A percentile compares a stretch with the other conserved stretches of the same genome.
Evolutionary conservation across 768 basidiomycete species (phyloP).

Genomic region (Amanita pseudoporphyria): DNA sequence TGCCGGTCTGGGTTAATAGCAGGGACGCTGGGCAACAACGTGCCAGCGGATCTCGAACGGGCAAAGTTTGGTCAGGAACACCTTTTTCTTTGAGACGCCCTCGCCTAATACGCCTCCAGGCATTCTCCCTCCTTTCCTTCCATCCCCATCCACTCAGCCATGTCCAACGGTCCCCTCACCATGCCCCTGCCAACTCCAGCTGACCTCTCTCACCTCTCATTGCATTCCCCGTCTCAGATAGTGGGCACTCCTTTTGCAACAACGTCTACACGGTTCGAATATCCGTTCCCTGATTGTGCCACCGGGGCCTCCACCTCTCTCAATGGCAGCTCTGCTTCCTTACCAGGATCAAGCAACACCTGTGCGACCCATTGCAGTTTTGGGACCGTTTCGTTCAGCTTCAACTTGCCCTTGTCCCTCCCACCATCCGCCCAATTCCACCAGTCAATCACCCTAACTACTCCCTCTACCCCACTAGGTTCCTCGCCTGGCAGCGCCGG

Average conservation of each 20-base stretch:
- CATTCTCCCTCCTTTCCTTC: neutral
- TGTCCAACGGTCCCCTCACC: neutral
- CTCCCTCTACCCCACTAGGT: neutral
- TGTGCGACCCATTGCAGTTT: neutral
- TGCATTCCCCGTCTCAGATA: conserved; percentile 14
- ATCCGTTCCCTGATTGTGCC: conserved; percentile 20
- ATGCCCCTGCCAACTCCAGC: neutral
- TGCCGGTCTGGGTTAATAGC: neutral
- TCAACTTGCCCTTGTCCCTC: conserved; percentile 11
- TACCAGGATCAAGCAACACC: neutral
- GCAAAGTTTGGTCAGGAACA: neutral
- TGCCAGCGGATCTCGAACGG: neutral
- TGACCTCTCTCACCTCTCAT: neutral
- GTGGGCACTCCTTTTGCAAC: conserved; percentile 26
- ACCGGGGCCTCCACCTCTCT: neutral
- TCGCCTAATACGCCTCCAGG: neutral
- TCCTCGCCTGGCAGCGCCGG: neutral
- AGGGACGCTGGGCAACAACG: neutral
- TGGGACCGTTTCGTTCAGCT: neutral
- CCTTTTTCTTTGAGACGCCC: too few relatives aligned
- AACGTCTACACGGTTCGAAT: conserved; percentile 20
- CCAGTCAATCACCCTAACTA: conserved; percentile 8
- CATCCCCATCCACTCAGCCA: neutral
- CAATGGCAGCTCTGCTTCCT: conserved; percentile 7
- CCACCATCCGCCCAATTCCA: conserved; percentile 6